Evolutionary conservation across 495 filamentous ascomycete genomes (phyloP).

Genomic region (Trypethelium eluteriae): DNA sequence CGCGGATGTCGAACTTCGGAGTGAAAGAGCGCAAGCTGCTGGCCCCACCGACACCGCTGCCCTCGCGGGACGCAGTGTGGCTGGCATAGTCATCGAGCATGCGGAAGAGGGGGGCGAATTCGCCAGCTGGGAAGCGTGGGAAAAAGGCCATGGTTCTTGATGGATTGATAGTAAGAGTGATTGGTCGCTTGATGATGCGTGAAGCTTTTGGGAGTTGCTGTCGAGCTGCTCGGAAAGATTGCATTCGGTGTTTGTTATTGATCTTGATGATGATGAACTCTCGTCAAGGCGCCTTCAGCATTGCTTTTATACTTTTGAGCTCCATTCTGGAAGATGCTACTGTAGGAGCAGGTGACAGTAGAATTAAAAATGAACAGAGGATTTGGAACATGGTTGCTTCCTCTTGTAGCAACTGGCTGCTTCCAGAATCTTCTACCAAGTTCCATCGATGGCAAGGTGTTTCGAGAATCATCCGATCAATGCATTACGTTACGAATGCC

Average conservation of each 20-base stretch:
- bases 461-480: constrained; percentile 18
- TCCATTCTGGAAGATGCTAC: constrained; percentile 9
- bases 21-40: constrained; percentile 45
- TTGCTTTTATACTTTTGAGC: constrained; percentile 8
- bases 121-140: constrained; percentile 44
- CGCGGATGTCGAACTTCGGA: constrained; percentile 75
- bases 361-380: not conserved
- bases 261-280: not conserved
- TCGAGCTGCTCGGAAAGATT: constrained; percentile 17
- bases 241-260: not conserved
- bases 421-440: constrained; percentile 1
- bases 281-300: not conserved
- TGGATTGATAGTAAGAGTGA: constrained; percentile 7
- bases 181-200: constrained; percentile 21
- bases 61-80: constrained; percentile 35
- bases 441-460: not conserved
- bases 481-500: constrained; percentile 72
- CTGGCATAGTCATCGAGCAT: constrained; percentile 68
- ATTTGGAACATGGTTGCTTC: not conserved
- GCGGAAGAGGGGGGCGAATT: constrained; percentile 63
- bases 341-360: not conserved
- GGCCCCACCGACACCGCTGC: constrained; percentile 18
- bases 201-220: constrained; percentile 16
- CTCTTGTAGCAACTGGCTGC: not conserved
- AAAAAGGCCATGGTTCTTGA: constrained; percentile 57